phyloP scores from a whole-genome alignment of 345 rosid genomes.

The Lagerstroemia speciosa region DNA sequence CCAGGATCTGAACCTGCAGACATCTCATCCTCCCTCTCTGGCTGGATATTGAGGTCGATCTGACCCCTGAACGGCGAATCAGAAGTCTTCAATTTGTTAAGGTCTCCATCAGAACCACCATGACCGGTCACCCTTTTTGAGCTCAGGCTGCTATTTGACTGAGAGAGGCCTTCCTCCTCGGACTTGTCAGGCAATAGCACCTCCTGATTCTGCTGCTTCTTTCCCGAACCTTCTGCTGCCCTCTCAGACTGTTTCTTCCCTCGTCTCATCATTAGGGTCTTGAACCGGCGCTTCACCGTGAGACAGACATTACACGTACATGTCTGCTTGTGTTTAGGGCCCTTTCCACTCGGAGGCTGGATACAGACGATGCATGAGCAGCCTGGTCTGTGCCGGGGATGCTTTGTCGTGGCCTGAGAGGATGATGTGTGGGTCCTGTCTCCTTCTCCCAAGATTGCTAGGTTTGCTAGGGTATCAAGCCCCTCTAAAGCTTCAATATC shows the following conservation, averaged over 20 bases:
- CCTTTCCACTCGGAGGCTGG: constrained; percentile 88
- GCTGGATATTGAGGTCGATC: constrained; percentile 86
- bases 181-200: constrained; percentile 28
- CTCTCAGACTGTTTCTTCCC: constrained; percentile 61
- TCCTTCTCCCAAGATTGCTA: constrained; percentile 57
- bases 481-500: constrained; percentile 42
- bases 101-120: constrained; percentile 41
- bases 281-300: constrained; percentile 70
- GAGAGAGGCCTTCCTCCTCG: constrained; percentile 31
- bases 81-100: constrained; percentile 32
- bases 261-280: constrained; percentile 52
- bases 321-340: constrained; percentile 71
- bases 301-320: constrained; percentile 76
- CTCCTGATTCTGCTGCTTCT: constrained; percentile 32
- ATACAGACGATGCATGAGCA: constrained; percentile 92
- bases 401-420: constrained; percentile 70
- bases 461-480: constrained; percentile 60
- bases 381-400: constrained; percentile 85
- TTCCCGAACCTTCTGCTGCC: constrained; percentile 38
- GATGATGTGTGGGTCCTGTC: constrained; percentile 35
- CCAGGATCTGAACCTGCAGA: constrained; percentile 48
- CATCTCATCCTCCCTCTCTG: constrained; percentile 76
- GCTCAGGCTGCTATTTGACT: constrained; percentile 36
- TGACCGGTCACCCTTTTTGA: constrained; percentile 27
- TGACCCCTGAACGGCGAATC: constrained; percentile 56